Conservation (phyloP, 225 moss, liverwort and hornwort species). For the Pleurozium schreberi region DNA sequence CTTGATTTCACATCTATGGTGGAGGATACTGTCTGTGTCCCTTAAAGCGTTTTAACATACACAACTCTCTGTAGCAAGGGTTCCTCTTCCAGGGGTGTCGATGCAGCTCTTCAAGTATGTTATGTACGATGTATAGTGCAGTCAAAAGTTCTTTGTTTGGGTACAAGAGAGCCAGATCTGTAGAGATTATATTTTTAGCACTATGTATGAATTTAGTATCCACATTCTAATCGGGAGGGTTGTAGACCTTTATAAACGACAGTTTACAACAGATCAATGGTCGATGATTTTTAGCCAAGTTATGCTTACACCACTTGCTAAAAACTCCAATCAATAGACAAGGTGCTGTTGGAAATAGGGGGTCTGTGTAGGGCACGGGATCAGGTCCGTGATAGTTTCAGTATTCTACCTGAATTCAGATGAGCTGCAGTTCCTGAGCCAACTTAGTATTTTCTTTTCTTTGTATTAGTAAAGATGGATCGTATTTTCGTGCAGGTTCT, state of each 20-base stretch:
- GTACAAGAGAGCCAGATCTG: neutral
- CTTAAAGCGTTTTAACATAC: neutral
- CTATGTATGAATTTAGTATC: neutral
- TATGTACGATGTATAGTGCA: neutral
- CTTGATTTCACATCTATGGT: neutral
- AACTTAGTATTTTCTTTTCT: neutral
- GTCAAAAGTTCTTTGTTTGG: neutral
- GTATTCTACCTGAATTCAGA: neutral
- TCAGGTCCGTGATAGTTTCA: neutral
- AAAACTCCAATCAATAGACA: neutral
- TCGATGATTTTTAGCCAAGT: neutral
- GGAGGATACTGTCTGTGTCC: neutral
- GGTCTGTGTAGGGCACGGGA: neutral
- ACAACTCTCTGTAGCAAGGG: neutral
- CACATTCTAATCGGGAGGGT: neutral
- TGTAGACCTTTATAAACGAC: neutral
- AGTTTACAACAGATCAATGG: neutral
- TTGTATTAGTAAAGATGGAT: neutral
- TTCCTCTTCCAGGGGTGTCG: neutral
- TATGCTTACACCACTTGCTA: neutral
- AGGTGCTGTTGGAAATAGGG: neutral
- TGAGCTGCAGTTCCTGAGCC: neutral
- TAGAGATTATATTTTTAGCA: neutral
- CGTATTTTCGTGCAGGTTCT: slow-evolving; percentile 15
- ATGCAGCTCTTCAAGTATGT: neutral